Evolutionary conservation across 257 asterid genomes (phyloP).

Genomic region (Leonotis leonurus): DNA sequence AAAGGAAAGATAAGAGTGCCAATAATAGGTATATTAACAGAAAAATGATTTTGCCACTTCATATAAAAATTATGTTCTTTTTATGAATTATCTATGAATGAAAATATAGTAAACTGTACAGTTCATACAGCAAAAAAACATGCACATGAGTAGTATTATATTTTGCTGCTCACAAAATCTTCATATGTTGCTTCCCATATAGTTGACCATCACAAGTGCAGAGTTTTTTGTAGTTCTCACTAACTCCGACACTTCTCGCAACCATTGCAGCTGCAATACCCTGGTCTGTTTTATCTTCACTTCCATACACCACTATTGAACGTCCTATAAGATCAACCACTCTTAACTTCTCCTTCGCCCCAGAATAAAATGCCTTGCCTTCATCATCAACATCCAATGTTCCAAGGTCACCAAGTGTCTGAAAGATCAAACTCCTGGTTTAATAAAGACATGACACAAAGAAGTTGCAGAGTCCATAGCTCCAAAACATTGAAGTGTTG

Average conservation of each 20-base stretch:
- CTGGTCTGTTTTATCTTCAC: constrained; percentile 52
- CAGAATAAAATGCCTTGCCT: constrained; percentile 61
- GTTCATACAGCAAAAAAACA: neutral
- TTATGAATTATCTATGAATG: neutral
- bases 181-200: constrained; percentile 86
- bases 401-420: constrained; percentile 93
- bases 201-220: constrained; percentile 93
- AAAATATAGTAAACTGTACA: neutral
- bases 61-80: neutral
- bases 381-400: constrained; percentile 58
- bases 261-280: constrained; percentile 82
- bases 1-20: too few species aligned
- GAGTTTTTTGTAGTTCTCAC: constrained; percentile 86
- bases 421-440: constrained; percentile 13
- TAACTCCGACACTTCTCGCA: constrained; percentile 96
- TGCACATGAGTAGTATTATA: too few species aligned
- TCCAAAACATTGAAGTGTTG: neutral
- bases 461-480: neutral
- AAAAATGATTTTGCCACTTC: too few species aligned
- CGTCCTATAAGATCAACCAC: constrained; percentile 76
- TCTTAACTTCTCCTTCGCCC: constrained; percentile 54
- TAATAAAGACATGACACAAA: neutral
- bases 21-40: too few species aligned
- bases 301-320: constrained; percentile 58
- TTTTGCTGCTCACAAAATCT: constrained; percentile 54